phyloP scores from a whole-genome alignment of 179 eudicot genomes.

The Pouteria campechiana region DNA sequence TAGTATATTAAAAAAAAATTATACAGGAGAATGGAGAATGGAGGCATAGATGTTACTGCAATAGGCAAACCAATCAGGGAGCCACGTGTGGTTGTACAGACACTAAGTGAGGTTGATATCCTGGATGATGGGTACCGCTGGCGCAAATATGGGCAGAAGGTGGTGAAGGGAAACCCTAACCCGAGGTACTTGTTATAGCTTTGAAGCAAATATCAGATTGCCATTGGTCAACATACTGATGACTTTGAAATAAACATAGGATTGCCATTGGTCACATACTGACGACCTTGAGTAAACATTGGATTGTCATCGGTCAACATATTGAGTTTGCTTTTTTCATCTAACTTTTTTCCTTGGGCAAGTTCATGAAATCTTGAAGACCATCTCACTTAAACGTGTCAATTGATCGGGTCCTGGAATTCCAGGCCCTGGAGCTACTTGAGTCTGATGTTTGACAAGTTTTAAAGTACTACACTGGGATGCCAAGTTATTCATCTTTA shows the following conservation, averaged over 20 bases:
- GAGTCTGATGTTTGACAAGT: too few species aligned
- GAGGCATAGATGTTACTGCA: constrained; percentile 42
- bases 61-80: constrained; percentile 78
- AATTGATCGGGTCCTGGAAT: too few species aligned
- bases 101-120: constrained; percentile 77
- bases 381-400: too few species aligned
- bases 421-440: too few species aligned
- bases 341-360: background rate
- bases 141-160: constrained; percentile 99
- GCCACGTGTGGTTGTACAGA: constrained; percentile 82
- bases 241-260: too few species aligned
- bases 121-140: constrained; percentile 94
- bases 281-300: background rate
- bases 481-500: too few species aligned
- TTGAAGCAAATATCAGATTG: too few species aligned
- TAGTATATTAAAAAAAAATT: constrained; percentile 2
- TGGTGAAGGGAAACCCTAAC: constrained; percentile 93
- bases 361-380: too few species aligned
- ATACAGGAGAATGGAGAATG: constrained; percentile 62
- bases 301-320: background rate
- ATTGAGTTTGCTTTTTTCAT: background rate
- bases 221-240: too few species aligned
- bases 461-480: too few species aligned
- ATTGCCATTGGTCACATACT: constrained; percentile 6
- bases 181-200: too few species aligned